These are phyloP conservation scores for Zygosaccharomyces lentus DNA, from an alignment of 805 yeast genomes.

Conservation along the genomic window DNA sequence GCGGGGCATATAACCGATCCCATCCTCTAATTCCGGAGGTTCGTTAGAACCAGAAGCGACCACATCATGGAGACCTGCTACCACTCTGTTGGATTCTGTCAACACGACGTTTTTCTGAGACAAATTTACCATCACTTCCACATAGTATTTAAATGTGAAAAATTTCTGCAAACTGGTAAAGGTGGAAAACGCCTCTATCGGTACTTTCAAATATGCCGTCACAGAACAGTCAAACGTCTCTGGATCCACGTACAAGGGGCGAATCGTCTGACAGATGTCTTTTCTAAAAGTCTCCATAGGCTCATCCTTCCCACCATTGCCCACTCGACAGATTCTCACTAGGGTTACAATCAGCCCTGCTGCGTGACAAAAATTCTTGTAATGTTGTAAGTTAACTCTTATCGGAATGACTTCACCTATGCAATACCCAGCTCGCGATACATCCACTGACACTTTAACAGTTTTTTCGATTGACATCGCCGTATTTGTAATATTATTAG, in stretches of 20 bases:
- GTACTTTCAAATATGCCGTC: slow-evolving; percentile 63
- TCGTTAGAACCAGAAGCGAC: slow-evolving; percentile 19
- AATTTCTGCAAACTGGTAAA: slow-evolving; percentile 54
- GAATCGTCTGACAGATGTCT: slow-evolving; percentile 71
- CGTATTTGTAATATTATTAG: slow-evolving; percentile 11
- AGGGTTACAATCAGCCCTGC: slow-evolving; percentile 75
- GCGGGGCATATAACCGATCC: slow-evolving; percentile 16
- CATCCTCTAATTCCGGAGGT: slow-evolving; percentile 14
- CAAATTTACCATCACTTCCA: slow-evolving; percentile 79
- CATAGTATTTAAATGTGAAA: slow-evolving; percentile 77
- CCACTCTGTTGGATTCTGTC: slow-evolving; percentile 31
- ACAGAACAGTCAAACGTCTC: slow-evolving; percentile 51
- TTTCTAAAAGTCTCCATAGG: slow-evolving; percentile 61
- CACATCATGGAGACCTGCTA: slow-evolving; percentile 16
- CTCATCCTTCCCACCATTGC: slow-evolving; percentile 53
- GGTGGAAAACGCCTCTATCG: slow-evolving; percentile 83
- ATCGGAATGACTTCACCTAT: slow-evolving; percentile 80
- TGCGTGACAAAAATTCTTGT: slow-evolving; percentile 62
- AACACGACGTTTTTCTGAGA: slow-evolving; percentile 51
- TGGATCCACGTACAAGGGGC: slow-evolving; percentile 78
- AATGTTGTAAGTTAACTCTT: slow-evolving; percentile 60
- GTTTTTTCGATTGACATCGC: slow-evolving; percentile 19
- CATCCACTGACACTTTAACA: slow-evolving; percentile 42
- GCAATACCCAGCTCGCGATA: slow-evolving; percentile 63
- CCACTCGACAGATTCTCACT: slow-evolving; percentile 70